Base-by-base conservation (phyloP, 371 early-diverging fungal species). In the Lichtheimia ramosa region DNA sequence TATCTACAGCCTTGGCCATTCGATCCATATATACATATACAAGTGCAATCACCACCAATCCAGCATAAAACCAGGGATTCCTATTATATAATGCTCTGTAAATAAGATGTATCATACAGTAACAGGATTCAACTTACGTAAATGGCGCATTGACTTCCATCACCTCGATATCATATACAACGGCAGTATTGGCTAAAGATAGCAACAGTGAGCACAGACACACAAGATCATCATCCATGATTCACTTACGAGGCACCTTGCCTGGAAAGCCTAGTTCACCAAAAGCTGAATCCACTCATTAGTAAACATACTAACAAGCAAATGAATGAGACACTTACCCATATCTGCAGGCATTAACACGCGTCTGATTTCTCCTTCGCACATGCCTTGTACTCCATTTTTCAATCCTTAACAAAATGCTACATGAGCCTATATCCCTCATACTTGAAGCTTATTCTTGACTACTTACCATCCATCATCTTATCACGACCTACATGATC, bases 311-410 rank as follows among this genome's bases (percentile, higher is more conserved):
- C 51, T n/a, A 5, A 14, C 27, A 23, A 16, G 21, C 21, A 40
- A 42, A 50, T 48, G 4, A 61, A 24, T 16, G 39, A 58, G 16
- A 10, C 23, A 8, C 58, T 59, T 63, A 68, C 81, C 85, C 18
- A 87, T 74, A 40, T 74, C 62, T 8, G 86, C 65, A 21, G 90
- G 89, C 40, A 90, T 86, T 27, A 77, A 64, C n/a, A 91, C 63
- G 51, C 79, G 77, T 20, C 90, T 69, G 54, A 86, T 79, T 66
- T 88, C 88, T 51, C 88, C 89, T 15, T 79, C 67, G 51, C 86
- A 86, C 91, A 91, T 91, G 60, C 78, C 89, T 39, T 83, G 57
- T 20, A 91, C 66, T n/a, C 90, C 91, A 43, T 85, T 66, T 43
- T 90, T 87, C 73, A 87, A 77, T 20, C 90, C 89, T 73, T 41